phyloP scores from a whole-genome alignment of 805 yeast species.

The Millerozyma acaciae region DNA sequence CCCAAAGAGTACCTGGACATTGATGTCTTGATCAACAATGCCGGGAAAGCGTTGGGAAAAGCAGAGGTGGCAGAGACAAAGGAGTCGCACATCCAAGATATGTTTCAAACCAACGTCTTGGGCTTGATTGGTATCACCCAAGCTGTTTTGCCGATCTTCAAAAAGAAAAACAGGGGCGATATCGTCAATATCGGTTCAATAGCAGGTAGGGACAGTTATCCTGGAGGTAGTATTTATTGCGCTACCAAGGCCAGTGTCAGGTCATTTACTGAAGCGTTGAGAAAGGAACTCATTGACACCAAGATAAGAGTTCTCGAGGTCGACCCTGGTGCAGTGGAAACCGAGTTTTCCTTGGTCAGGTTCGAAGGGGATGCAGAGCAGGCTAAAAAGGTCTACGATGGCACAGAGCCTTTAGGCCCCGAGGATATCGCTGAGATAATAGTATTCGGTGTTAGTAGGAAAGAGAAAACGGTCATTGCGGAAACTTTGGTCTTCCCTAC shows the following conservation, averaged over 20 bases:
- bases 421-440: slow-evolving; percentile 38
- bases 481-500: slow-evolving; percentile 36
- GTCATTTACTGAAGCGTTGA: slow-evolving; percentile 29
- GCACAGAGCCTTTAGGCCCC: slow-evolving; percentile 31
- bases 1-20: slow-evolving; percentile 34
- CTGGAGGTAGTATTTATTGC: slow-evolving; percentile 38
- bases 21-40: slow-evolving; percentile 36
- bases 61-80: slow-evolving; percentile 28
- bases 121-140: slow-evolving; percentile 37
- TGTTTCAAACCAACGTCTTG: slow-evolving; percentile 36
- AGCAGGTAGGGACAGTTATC: slow-evolving; percentile 37
- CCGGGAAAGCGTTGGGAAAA: slow-evolving; percentile 38
- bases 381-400: slow-evolving; percentile 33
- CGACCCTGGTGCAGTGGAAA: slow-evolving; percentile 39
- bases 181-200: slow-evolving; percentile 36
- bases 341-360: slow-evolving; percentile 36
- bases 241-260: slow-evolving; percentile 37
- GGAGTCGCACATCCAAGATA: slow-evolving; percentile 29
- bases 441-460: slow-evolving; percentile 34
- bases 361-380: slow-evolving; percentile 27
- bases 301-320: slow-evolving; percentile 36
- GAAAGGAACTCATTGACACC: slow-evolving; percentile 35
- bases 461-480: slow-evolving; percentile 34
- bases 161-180: slow-evolving; percentile 32
- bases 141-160: slow-evolving; percentile 33